Percentiles rank a stretch among this genome's conserved stretches.
phyloP scores from a whole-genome alignment of 129 eudicot genomes.

The Kitagawia praeruptora region DNA sequence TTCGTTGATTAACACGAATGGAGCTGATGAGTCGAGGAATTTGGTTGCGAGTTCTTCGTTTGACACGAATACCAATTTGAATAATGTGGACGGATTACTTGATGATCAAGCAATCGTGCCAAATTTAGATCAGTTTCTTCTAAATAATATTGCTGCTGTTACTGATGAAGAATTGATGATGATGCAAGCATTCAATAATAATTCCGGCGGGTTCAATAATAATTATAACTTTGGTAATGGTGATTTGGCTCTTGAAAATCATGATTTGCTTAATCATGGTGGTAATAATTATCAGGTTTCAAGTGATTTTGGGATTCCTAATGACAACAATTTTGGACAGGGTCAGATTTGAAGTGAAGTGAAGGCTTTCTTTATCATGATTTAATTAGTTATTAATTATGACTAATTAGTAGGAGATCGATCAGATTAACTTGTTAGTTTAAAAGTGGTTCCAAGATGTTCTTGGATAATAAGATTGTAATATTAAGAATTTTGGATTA shows the following conservation, averaged over 20 bases:
- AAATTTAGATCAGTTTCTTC: too few relatives aligned
- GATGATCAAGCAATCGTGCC: background rate
- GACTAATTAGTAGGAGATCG: background rate
- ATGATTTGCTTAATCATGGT: too few relatives aligned
- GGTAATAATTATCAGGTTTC: background rate
- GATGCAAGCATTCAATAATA: too few relatives aligned
- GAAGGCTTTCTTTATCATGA: background rate
- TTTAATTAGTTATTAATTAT: too few relatives aligned
- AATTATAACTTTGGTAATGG: background rate
- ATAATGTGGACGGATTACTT: background rate
- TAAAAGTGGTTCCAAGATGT: too few relatives aligned
- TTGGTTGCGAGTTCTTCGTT: background rate
- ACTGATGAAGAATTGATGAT: background rate
- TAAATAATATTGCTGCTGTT: too few relatives aligned
- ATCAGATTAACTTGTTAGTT: too few relatives aligned
- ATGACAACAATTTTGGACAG: too few relatives aligned
- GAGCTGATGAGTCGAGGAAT: background rate
- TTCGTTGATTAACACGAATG: background rate
- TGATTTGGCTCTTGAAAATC: background rate
- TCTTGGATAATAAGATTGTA: too few relatives aligned
- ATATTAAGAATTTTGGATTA: too few relatives aligned
- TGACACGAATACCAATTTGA: background rate
- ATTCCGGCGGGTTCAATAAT: background rate
- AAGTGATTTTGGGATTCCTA: background rate
- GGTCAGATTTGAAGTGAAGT: background rate